Evolutionary conservation across 495 filamentous ascomycete species (phyloP).

Genomic region (Penicillium lividum): DNA sequence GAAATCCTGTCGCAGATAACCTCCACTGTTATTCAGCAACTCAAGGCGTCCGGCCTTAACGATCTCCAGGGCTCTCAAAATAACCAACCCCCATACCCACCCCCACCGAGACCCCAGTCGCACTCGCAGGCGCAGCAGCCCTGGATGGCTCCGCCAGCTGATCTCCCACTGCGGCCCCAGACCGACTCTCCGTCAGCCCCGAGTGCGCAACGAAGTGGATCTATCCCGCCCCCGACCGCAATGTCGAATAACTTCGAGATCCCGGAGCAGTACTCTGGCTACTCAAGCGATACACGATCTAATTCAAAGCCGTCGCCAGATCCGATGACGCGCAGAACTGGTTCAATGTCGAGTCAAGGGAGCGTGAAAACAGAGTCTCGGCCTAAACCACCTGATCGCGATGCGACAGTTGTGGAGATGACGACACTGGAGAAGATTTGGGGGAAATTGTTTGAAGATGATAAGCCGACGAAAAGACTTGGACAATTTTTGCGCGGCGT

Average conservation of each 20-base stretch:
- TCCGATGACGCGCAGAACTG: constrained; percentile 24
- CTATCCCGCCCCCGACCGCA: constrained; percentile 24
- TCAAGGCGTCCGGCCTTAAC: constrained; percentile 47
- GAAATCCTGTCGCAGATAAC: constrained; percentile 55
- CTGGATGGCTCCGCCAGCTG: constrained; percentile 26
- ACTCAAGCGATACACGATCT: constrained; percentile 27
- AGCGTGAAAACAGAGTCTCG: constrained; percentile 38
- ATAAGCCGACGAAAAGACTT: constrained; percentile 65
- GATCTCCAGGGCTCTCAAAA: constrained; percentile 22
- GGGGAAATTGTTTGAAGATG: constrained; percentile 74
- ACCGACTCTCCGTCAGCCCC: constrained; percentile 31
- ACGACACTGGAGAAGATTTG: constrained; percentile 70
- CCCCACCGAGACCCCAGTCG: constrained; percentile 28
- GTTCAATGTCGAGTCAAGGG: constrained; percentile 37
- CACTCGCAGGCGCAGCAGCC: constrained; percentile 23
- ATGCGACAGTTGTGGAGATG: constrained; percentile 51
- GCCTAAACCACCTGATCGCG: constrained; percentile 46
- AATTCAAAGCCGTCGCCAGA: constrained; percentile 26
- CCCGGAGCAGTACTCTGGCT: constrained; percentile 31
- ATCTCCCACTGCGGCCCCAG: constrained; percentile 31
- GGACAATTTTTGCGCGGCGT: constrained; percentile 74
- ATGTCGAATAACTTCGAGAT: constrained; percentile 31
- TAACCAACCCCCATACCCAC: constrained; percentile 5
- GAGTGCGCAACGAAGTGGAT: constrained; percentile 16
- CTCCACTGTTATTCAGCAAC: constrained; percentile 54